Evolutionary conservation across 257 asterid genomes (phyloP).

Genomic region (Primulina tabacum): DNA sequence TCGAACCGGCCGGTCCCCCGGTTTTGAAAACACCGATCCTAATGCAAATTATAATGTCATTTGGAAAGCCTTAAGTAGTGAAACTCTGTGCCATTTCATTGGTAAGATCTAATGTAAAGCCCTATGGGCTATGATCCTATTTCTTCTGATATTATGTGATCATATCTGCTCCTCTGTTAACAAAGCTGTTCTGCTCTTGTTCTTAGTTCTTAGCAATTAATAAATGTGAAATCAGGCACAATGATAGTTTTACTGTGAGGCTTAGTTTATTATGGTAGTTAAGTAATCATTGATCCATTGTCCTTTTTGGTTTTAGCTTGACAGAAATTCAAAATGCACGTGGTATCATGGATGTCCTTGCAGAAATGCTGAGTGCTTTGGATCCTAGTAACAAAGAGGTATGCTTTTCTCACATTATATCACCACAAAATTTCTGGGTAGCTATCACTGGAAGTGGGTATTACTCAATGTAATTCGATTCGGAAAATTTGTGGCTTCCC

Average conservation of each 20-base stretch:
- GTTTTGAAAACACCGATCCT: too few species aligned
- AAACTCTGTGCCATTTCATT: not conserved
- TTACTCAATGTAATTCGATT: slow-evolving; percentile 14
- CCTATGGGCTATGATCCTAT: not conserved
- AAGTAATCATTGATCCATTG: slow-evolving; percentile 18
- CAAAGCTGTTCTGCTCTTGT: not conserved
- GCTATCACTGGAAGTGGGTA: slow-evolving; percentile 13
- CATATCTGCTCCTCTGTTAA: not conserved
- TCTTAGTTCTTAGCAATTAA: too few species aligned
- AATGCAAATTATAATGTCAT: not conserved
- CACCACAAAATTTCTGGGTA: not conserved
- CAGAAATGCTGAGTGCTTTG: slow-evolving; percentile 94
- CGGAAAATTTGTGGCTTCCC: not conserved
- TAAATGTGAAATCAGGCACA: slow-evolving; percentile 9
- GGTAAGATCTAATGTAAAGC: not conserved
- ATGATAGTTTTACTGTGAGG: too few species aligned
- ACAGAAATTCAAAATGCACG: slow-evolving; percentile 96
- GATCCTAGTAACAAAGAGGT: slow-evolving; percentile 97
- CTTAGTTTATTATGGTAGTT: not conserved
- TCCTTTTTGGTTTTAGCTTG: slow-evolving; percentile 49
- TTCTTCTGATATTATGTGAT: not conserved
- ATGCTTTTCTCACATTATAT: slow-evolving; percentile 14
- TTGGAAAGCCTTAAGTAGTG: not conserved
- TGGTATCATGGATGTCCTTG: slow-evolving; percentile 95
- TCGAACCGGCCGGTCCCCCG: too few species aligned